Conservation (phyloP, 2,329 filamentous ascomycete genomes). For the Cadophora sp. region DNA sequence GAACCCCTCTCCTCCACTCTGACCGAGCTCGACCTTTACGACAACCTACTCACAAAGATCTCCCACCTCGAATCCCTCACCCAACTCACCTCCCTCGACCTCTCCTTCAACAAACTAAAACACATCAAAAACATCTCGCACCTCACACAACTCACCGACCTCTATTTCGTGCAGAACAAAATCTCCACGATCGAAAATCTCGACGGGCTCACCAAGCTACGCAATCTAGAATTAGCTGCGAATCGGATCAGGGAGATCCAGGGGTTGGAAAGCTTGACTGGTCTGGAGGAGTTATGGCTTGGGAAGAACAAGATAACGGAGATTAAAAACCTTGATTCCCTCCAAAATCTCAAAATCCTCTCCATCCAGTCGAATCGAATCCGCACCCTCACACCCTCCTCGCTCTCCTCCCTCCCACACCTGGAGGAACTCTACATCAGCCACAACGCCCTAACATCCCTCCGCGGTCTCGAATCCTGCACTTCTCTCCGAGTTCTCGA, state of each 20-base stretch:
- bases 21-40: slow-evolving; percentile 90
- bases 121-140: slow-evolving; percentile 91
- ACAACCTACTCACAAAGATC: slow-evolving; percentile 91
- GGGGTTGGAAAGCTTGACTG: slow-evolving; percentile 78
- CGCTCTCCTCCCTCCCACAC: slow-evolving; percentile 70
- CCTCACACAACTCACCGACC: slow-evolving; percentile 77
- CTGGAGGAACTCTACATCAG: slow-evolving; percentile 96
- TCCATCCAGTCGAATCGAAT: slow-evolving; percentile 97
- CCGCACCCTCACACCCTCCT: slow-evolving; percentile 69
- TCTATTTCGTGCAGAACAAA: slow-evolving; percentile 96
- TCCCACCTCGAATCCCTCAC: slow-evolving; percentile 80
- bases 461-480: slow-evolving; percentile 73
- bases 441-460: slow-evolving; percentile 84
- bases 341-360: slow-evolving; percentile 83
- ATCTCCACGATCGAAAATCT: slow-evolving; percentile 87
- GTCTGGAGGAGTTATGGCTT: slow-evolving; percentile 88
- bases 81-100: slow-evolving; percentile 79
- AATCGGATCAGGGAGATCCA: slow-evolving; percentile 91
- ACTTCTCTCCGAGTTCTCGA: slow-evolving; percentile 78
- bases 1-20: slow-evolving; percentile 69
- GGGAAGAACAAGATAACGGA: slow-evolving; percentile 96
- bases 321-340: slow-evolving; percentile 75
- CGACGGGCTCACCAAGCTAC: slow-evolving; percentile 74
- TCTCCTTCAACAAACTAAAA: slow-evolving; percentile 99
- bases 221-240: slow-evolving; percentile 87